Evolutionary conservation across 164 flowering plant species (phyloP), one percentile per base, ranked within the genome.

Genomic region (Kalanchoe fedtschenkoi): DNA sequence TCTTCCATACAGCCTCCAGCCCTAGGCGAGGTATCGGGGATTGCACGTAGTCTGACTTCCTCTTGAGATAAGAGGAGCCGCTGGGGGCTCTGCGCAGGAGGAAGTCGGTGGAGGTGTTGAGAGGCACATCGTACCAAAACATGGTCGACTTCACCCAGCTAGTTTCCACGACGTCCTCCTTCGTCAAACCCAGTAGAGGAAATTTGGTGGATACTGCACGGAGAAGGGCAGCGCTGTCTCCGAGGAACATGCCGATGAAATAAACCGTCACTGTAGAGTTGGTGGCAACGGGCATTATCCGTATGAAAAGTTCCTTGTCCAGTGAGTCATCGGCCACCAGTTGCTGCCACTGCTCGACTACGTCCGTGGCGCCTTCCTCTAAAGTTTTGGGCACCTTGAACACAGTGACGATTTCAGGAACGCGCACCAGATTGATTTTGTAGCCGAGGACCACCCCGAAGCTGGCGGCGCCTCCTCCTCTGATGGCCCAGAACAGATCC

Each of bases 31-130:
- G 70, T 0, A 81, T 75, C 0, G 77, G 71, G 1, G 64, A 62
- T 28, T 42, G 66, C 34, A 78, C 81, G 37, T 69, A 81, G 35
- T 81, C 82, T 1, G 83, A 77, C 37, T 81, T 81, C 10, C 75
- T 78, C 58, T 81, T 78, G 70, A 74, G 69, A 59, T 57, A 70
- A 55, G 41, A 65, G 69, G 70, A 65, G 73, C 15, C 65, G 33
- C 62, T 24, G 10, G 73, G 55, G 19, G 69, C 71, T 21, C 77
- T 70, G n/a, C 74, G 60, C 4, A 77, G 75, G 4, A 74, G 69
- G 37, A 72, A 62, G 3, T 71, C 70, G 0, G 71, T 67, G 2
- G 3, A 76, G 72, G 56, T 54, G 69, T 11, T 70, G 66, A 1
- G 67, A 68, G 15, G 71, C 58, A 64, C 62, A 29, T 6, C 65